A percentile compares a stretch with the other conserved stretches of the same genome.
These are phyloP conservation scores for Boletus chippewaensis DNA, from an alignment of 1,284 basidiomycete species.

Conservation along the genomic window DNA sequence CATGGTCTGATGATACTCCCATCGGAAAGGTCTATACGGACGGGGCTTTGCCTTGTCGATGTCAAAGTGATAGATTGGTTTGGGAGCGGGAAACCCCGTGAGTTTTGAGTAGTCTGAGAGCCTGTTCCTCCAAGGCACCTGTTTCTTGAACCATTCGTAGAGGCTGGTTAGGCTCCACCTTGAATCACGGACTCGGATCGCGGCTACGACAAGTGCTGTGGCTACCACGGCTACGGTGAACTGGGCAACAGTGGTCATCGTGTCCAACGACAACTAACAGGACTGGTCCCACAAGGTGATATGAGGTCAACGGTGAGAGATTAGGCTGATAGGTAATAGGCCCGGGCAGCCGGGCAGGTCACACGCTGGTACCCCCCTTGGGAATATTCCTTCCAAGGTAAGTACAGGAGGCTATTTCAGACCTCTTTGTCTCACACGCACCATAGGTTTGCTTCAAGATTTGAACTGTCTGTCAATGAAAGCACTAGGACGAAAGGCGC, in stretches of 20 bases:
- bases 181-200: background rate
- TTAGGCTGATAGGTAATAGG: no score
- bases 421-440: no score
- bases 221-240: background rate
- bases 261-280: background rate
- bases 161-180: background rate
- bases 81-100: conserved; percentile 39
- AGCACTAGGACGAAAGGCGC: no score
- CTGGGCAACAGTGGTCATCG: conserved; percentile 8
- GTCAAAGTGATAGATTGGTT: conserved; percentile 39
- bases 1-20: conserved; percentile 50
- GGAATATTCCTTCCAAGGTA: no score
- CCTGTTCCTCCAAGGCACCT: conserved; percentile 3
- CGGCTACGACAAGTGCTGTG: conserved; percentile 4
- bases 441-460: no score
- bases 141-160: conserved; percentile 10
- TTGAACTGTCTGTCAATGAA: no score
- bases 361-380: no score
- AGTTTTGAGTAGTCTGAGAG: conserved; percentile 35
- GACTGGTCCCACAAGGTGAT: no score
- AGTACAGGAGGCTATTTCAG: no score
- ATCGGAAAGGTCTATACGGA: conserved; percentile 49
- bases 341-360: no score
- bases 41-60: conserved; percentile 38
- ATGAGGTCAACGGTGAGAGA: no score